Percentiles rank a stretch among this genome's conserved stretches.
Conservation (phyloP, 139 green algal species). For the Auxenochlorella protothecoides region DNA sequence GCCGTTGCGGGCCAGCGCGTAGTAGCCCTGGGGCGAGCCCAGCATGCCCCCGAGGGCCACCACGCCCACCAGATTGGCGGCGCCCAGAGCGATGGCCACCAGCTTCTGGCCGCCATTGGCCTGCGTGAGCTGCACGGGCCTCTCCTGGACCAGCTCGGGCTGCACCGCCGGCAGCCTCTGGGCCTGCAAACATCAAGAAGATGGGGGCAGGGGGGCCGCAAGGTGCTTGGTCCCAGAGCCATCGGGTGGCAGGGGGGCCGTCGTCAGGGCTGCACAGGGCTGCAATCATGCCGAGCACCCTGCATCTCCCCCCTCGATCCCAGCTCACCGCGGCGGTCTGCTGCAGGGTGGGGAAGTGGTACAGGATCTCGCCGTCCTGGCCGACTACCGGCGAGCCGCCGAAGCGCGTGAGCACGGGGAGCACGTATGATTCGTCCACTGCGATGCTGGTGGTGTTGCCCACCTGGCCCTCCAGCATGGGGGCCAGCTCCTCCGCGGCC, state of each 20-base stretch:
- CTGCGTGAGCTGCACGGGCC: constrained; percentile 24
- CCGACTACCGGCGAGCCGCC: constrained; percentile 73
- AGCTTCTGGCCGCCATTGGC: constrained; percentile 42
- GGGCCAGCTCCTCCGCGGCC: constrained; percentile 88
- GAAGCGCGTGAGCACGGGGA: constrained; percentile 82
- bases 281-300: not conserved
- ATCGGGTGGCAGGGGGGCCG: too few species aligned
- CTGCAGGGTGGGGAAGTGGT: constrained; percentile 79
- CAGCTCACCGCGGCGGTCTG: constrained; percentile 27
- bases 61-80: constrained; percentile 83
- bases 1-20: constrained; percentile 26
- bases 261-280: too few species aligned
- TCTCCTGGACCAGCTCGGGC: constrained; percentile 1
- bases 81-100: constrained; percentile 47
- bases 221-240: too few species aligned
- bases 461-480: constrained; percentile 63
- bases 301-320: not conserved
- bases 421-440: constrained; percentile 71
- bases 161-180: too few species aligned
- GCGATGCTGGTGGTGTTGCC: not conserved
- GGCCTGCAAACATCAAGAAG: too few species aligned
- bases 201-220: too few species aligned
- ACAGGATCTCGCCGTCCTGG: constrained; percentile 71
- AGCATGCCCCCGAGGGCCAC: constrained; percentile 42
- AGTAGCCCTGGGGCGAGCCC: constrained; percentile 21